These are phyloP conservation scores for Garcia nutans DNA, from an alignment of 345 rosid genomes.

Conservation along the genomic window DNA sequence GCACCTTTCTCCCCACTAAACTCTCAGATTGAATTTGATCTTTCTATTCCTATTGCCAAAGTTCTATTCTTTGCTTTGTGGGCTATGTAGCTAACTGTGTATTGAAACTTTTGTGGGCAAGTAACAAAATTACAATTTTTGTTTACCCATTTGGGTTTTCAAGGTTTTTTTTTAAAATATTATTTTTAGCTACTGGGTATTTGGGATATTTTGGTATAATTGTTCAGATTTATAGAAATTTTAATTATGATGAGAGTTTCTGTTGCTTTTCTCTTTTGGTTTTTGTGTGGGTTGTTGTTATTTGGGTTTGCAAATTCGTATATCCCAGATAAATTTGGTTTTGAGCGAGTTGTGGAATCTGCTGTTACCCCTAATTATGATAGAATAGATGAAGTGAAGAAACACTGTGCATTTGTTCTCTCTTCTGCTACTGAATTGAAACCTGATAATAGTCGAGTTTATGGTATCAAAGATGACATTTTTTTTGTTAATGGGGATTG, in stretches of 20 bases:
- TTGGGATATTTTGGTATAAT: conserved; percentile 10
- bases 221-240: conserved; percentile 14
- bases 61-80: not conserved
- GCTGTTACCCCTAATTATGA: conserved; percentile 44
- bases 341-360: conserved; percentile 29
- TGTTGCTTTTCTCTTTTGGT: conserved; percentile 28
- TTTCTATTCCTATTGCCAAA: not conserved
- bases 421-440: conserved; percentile 62
- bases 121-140: conserved; percentile 11
- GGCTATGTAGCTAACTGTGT: not conserved
- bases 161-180: conserved; percentile 14
- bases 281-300: conserved; percentile 26
- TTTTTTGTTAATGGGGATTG: conserved; percentile 69
- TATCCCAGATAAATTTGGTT: conserved; percentile 5
- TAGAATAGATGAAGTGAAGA: conserved; percentile 60
- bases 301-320: conserved; percentile 23
- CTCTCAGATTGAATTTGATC: not conserved
- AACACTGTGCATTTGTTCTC: conserved; percentile 49
- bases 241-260: conserved; percentile 29
- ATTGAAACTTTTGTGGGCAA: conserved; percentile 15
- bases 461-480: conserved; percentile 47
- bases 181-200: conserved; percentile 21
- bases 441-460: conserved; percentile 33
- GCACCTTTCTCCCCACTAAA: not conserved
- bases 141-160: conserved; percentile 19